phyloP scores from a whole-genome alignment of 2,329 filamentous ascomycete genomes.

The Fusarium piperis region DNA sequence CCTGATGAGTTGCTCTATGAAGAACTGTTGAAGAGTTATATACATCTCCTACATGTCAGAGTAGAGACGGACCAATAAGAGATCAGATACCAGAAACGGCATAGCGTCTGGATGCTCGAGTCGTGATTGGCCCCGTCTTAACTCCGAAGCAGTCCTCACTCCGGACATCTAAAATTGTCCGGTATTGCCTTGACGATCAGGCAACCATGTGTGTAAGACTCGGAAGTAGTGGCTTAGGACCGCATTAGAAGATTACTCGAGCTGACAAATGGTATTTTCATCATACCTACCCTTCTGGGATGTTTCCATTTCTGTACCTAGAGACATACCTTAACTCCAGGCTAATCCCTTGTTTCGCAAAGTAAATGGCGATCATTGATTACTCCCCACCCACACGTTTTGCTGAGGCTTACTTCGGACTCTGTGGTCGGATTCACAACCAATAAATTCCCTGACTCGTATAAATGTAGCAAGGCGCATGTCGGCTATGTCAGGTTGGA shows the following conservation, averaged over 20 bases:
- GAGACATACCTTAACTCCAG: too few species aligned
- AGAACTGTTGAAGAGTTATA: conserved; percentile 16
- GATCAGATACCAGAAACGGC: neutral
- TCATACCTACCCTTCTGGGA: too few species aligned
- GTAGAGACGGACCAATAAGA: conserved; percentile 12
- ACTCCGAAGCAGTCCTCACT: neutral
- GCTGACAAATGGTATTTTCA: neutral
- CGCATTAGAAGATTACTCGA: neutral
- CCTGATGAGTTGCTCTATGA: neutral
- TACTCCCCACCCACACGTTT: too few species aligned
- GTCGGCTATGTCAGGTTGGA: too few species aligned
- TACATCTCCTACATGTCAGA: neutral
- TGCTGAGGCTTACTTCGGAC: too few species aligned
- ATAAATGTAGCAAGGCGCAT: too few species aligned
- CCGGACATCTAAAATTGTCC: conserved; percentile 21
- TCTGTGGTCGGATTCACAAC: too few species aligned
- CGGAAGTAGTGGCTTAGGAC: conserved; percentile 20
- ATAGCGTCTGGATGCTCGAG: rapidly evolving
- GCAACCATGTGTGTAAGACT: neutral
- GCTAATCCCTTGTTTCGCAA: too few species aligned
- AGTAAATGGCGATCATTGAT: too few species aligned
- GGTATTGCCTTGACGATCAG: neutral
- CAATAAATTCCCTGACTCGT: too few species aligned
- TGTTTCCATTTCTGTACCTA: too few species aligned
- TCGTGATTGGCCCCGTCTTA: conserved; percentile 4